phyloP scores from a whole-genome alignment of 345 rosid genomes.

The Bretschneidera sinensis region DNA sequence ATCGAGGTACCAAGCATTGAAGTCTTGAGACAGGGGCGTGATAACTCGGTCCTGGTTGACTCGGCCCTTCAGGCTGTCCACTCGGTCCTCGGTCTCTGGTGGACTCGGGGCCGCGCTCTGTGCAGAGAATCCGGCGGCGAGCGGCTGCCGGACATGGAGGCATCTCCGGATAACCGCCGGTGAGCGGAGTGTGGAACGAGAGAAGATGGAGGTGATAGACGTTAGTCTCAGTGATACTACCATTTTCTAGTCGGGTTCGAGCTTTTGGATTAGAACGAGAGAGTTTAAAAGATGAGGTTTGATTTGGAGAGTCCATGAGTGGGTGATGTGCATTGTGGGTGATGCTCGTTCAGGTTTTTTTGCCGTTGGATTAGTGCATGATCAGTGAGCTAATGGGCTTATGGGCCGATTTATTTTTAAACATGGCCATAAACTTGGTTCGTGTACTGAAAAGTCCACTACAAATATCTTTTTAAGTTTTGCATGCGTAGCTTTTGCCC shows the following conservation, averaged over 20 bases:
- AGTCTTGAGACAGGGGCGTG: constrained; percentile 85
- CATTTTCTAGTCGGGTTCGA: constrained; percentile 25
- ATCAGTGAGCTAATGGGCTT: too few relatives aligned
- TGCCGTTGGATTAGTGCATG: neutral
- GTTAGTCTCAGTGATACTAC: constrained; percentile 63
- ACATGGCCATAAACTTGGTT: too few relatives aligned
- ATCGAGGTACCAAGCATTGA: constrained; percentile 92
- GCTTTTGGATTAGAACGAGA: constrained; percentile 1
- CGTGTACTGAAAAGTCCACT: too few relatives aligned
- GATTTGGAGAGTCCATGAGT: neutral
- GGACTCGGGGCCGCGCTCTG: constrained; percentile 46
- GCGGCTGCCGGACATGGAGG: constrained; percentile 22
- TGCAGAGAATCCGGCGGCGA: constrained; percentile 43
- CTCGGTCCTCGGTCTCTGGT: constrained; percentile 49
- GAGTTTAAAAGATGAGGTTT: constrained; percentile 17
- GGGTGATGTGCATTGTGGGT: neutral
- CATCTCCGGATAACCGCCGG: constrained; percentile 29
- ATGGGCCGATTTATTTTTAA: too few relatives aligned
- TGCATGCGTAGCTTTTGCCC: too few relatives aligned
- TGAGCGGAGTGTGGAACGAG: constrained; percentile 40
- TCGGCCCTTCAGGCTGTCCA: constrained; percentile 26
- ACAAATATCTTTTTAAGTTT: too few relatives aligned
- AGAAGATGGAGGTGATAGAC: constrained; percentile 44
- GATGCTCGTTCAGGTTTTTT: neutral
- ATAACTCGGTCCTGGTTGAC: constrained; percentile 44